Base-by-base conservation (phyloP, 2,329 filamentous ascomycete species). In the Arthrobotrys entomopaga region DNA sequence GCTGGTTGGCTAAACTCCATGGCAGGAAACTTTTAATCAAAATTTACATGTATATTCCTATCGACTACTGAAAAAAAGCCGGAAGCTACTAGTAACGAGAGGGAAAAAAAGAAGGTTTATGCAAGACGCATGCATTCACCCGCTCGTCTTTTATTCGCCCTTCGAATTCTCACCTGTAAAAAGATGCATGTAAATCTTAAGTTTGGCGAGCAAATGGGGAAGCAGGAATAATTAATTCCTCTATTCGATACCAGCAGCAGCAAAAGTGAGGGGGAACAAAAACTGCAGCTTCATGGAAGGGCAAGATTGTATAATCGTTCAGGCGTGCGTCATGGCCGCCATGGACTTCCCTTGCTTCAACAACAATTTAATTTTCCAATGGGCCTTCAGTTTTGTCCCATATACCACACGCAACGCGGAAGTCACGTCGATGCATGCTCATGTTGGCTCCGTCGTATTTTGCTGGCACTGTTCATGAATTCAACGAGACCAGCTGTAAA, bases 81-180 rank as follows among this genome's bases (percentile, higher is more conserved):
- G 56, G 56, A 59, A 59, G 58, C 49, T 22, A n/a, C n/a, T n/a
- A n/a, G n/a, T n/a, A 60, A 26, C 10, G 46, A n/a, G n/a, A n/a
- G n/a, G n/a, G n/a, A 50, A 54, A 67, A 50, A 54, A 67, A 58
- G 49, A 56, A 61, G 57, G 65, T 69, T 61, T 40, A 69, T 69
- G 65, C 65, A 69, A 60, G 65, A 69, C 65, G 65, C 65, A 56
- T 59, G 65, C 65, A 56, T 59, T 69, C 52, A 48, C 65, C 56
- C 65, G 65, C 61, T 53, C 29, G 29, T 34, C 29, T 34, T 34
- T 34, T 34, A 7, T 34, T 43, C n/a, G n/a, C n/a, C n/a, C n/a
- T n/a, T n/a, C n/a, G n/a, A n/a, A n/a, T n/a, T 8, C 43, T 5
- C 19, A 22, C 34, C 34, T 58, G 13, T 22, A 49, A 43, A 40